Percentiles rank a stretch among this genome's conserved stretches.
Evolutionary conservation across 2,329 filamentous ascomycete genomes (phyloP).

Genomic region (Fusarium sp.): DNA sequence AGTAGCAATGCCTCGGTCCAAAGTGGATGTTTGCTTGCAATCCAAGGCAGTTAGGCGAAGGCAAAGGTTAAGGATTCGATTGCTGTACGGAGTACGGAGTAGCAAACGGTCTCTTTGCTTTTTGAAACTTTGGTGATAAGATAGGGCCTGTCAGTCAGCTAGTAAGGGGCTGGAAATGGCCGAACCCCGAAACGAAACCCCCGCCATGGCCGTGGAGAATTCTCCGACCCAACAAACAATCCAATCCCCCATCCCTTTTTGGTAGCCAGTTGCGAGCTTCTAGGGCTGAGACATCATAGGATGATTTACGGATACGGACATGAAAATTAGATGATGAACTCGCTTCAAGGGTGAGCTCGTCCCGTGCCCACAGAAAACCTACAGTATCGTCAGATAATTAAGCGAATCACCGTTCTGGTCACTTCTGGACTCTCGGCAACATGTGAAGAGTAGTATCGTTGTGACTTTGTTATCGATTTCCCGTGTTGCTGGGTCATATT

Average conservation of each 20-base stretch:
- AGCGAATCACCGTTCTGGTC: neutral
- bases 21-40: too few relatives aligned
- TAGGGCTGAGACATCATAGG: slow-evolving; percentile 1
- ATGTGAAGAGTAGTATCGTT: neutral
- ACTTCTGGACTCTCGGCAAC: neutral
- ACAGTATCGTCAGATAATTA: slow-evolving; percentile 1
- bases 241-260: slow-evolving; percentile 15
- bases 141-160: neutral
- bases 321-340: neutral
- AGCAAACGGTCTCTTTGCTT: neutral
- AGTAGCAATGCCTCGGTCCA: too few relatives aligned
- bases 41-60: too few relatives aligned
- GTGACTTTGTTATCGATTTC: too few relatives aligned
- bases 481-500: neutral
- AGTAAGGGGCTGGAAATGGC: slow-evolving; percentile 1
- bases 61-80: neutral
- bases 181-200: slow-evolving; percentile 5
- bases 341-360: slow-evolving; percentile 4
- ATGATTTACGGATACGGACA: neutral
- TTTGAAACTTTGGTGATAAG: slow-evolving; percentile 7
- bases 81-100: too few relatives aligned
- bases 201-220: slow-evolving; percentile 3
- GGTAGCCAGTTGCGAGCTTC: slow-evolving; percentile 5
- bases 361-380: neutral
- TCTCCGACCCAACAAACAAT: slow-evolving; percentile 13